A percentile compares a stretch with the other conserved stretches of the same genome.
phyloP scores from a whole-genome alignment of 306 rosid genomes.

The Benincasa hispida region DNA sequence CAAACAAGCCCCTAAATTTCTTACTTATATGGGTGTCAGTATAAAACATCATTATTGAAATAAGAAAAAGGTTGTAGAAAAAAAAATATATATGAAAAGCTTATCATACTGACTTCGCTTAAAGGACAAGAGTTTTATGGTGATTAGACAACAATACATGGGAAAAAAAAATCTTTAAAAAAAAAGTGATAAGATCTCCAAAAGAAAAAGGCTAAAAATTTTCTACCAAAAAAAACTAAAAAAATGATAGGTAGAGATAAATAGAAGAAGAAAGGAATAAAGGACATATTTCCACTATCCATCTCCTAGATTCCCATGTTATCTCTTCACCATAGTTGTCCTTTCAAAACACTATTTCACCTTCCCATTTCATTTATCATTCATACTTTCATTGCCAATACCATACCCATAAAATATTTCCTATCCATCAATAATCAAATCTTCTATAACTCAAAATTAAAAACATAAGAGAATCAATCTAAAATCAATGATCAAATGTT shows the following conservation, averaged over 20 bases:
- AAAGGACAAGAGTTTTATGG: not conserved
- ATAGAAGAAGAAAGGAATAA: conserved; percentile 4
- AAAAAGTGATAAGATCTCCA: not conserved
- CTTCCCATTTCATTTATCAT: not conserved
- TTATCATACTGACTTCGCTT: too few species aligned
- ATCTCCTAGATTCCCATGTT: not conserved
- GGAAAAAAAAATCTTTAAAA: not conserved
- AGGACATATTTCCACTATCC: conserved; percentile 7
- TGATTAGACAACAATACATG: not conserved
- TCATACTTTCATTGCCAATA: not conserved
- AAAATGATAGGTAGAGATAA: not conserved
- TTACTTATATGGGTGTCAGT: not conserved
- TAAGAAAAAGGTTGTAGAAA: not conserved
- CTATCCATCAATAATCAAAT: not conserved
- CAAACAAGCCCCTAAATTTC: not conserved
- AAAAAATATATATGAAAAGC: too few species aligned
- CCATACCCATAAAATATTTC: not conserved
- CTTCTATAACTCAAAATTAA: not conserved
- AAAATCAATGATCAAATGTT: not conserved
- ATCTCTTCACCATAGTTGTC: not conserved
- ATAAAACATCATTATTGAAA: not conserved
- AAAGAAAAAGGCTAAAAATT: not conserved
- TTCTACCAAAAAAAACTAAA: not conserved
- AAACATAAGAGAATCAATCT: not conserved
- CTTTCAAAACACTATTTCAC: not conserved